Evolutionary conservation across 2,329 filamentous ascomycete species (phyloP), one percentile per base, ranked within the genome.

Genomic region (Trichothecium roseum): DNA sequence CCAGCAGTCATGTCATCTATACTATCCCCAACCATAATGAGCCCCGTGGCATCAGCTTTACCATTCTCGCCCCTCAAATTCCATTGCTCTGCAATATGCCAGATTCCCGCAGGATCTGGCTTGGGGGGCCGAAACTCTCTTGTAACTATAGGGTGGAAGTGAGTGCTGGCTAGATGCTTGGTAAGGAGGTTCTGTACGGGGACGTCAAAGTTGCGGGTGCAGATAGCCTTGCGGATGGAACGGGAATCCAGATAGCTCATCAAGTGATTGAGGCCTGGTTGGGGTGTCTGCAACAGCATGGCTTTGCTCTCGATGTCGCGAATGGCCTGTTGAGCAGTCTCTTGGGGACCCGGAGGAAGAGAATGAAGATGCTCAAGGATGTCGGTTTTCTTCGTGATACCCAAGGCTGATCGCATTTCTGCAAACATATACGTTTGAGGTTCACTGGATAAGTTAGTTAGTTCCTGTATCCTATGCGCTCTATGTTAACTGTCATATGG

Each of bases 401-500:
- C 68, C 13, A 96, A 72, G 7, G 76, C 80, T 12, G 63, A 53
- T 44, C 80, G 81, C 89, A 98, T 96, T 52, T 93, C 72, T 15
- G 62, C 57, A 60, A 96, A 96, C 89, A 96, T 98, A 70, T 94
- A 85, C 47, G 83, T 91, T 60, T 96, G 89, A 1, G 89, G 89
- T 39, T 88, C 65, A 55, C 87, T 94, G 43, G n/a, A 17, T 9
- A 24, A 30, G 2, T 1, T 22, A 17, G 9, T 9, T 14, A 31
- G 17, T 13, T 14, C 20, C 17, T 8, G 18, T 22, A 28, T 28
- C 26, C 9, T 9, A 28, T 28, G 9, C 9, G 9, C 18, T 32
- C 30, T 15, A 13, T 12, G 13, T 32, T 29, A n/a, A n/a, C n/a
- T 12, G 3, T 29, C 16, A 29, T 29, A 2, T 32, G 3, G 12